Evolutionary conservation across 208 protist species (phyloP).

Genomic region (Crithidia thermophila): DNA sequence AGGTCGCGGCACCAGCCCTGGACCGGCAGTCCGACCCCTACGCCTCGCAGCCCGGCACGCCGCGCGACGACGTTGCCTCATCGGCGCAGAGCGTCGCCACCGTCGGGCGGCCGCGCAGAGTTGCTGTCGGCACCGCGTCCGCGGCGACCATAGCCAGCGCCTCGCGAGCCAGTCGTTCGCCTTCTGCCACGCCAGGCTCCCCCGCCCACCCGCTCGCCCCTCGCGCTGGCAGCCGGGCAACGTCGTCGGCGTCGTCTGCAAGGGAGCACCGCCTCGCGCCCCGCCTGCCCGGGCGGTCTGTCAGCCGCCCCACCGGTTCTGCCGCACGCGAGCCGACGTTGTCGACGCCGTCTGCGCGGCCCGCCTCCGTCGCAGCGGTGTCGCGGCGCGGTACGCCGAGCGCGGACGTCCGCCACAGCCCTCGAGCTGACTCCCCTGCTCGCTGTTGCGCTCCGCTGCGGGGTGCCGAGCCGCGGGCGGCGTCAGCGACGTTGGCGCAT

Average conservation of each 20-base stretch:
- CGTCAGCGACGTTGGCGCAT: no score
- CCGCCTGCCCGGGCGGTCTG: not conserved
- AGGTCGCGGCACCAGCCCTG: not conserved
- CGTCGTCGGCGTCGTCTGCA: conserved; percentile 11
- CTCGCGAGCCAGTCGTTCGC: not conserved
- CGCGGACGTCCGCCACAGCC: no score
- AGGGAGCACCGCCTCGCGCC: not conserved
- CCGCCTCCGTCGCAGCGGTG: not conserved
- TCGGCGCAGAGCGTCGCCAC: not conserved
- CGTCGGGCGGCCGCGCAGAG: not conserved
- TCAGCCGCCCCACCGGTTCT: no score
- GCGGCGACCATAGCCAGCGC: not conserved
- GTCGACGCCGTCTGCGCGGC: not conserved
- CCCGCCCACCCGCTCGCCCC: conserved; percentile 1
- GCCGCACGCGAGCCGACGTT: no score
- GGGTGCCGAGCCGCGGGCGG: no score
- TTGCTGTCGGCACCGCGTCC: not conserved
- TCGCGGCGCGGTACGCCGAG: not conserved
- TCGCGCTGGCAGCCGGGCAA: conserved; percentile 15
- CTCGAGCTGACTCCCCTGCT: no score
- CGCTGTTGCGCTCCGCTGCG: no score
- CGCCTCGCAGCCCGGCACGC: conserved; percentile 6
- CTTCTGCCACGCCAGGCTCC: not conserved
- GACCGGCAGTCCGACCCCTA: not conserved
- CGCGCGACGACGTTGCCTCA: not conserved